phyloP scores from a whole-genome alignment of 257 asterid genomes.

The Nicotiana undulata region DNA sequence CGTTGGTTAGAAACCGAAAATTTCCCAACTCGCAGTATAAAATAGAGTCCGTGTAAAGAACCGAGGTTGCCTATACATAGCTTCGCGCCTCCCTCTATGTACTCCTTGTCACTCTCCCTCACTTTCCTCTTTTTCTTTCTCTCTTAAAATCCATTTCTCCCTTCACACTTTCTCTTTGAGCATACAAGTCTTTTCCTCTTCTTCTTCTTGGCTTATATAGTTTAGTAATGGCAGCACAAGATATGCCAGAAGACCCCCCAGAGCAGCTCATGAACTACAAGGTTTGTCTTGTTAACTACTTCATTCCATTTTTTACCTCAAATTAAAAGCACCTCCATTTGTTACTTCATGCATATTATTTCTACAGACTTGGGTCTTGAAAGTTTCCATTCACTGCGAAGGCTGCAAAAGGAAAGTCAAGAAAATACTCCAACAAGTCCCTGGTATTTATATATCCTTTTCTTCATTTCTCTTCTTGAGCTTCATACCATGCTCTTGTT shows the following conservation, averaged over 20 bases:
- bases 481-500: background rate
- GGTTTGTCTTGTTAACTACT: conserved; percentile 10
- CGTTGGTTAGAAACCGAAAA: background rate
- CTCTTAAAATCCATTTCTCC: background rate
- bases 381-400: conserved; percentile 67
- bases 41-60: background rate
- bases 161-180: background rate
- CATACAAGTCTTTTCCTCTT: background rate
- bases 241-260: conserved; percentile 17
- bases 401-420: conserved; percentile 66
- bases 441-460: conserved; percentile 19
- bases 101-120: background rate
- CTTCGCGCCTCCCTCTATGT: background rate
- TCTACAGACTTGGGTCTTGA: conserved; percentile 45
- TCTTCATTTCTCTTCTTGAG: background rate
- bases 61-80: background rate
- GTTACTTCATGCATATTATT: background rate
- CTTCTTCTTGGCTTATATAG: background rate
- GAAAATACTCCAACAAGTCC: conserved; percentile 44
- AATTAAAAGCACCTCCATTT: background rate
- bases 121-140: background rate
- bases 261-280: conserved; percentile 26
- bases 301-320: background rate
- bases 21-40: background rate
- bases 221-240: conserved; percentile 38